Conservation (phyloP, 2,329 filamentous ascomycete genomes). For the Juglanconis juglandina region DNA sequence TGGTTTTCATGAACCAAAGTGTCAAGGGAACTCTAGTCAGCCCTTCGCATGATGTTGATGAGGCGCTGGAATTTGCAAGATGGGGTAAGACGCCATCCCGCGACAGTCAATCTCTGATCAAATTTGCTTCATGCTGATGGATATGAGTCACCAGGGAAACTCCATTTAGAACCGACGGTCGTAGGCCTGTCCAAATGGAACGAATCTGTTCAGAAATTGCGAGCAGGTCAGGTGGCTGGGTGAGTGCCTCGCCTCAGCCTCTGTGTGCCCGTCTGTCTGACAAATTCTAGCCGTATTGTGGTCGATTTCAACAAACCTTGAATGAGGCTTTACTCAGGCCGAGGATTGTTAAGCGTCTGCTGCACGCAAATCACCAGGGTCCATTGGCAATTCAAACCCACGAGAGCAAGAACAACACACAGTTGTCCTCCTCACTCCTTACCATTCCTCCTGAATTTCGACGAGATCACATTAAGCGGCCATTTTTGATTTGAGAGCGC, state of each 20-base stretch:
- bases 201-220: background rate
- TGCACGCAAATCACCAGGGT: background rate
- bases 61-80: conserved; percentile 17
- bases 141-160: background rate
- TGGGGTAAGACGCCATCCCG: conserved; percentile 6
- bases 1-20: conserved; percentile 13
- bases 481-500: background rate
- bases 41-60: conserved; percentile 15
- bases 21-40: conserved; percentile 18
- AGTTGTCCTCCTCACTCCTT: too few relatives aligned
- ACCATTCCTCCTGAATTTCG: background rate
- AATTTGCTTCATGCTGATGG: background rate
- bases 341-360: background rate
- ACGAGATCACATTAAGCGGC: background rate
- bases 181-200: background rate
- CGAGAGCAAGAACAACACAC: too few relatives aligned
- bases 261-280: background rate
- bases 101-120: background rate
- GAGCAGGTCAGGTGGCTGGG: background rate
- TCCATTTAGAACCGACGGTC: background rate
- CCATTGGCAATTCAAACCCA: too few relatives aligned
- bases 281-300: background rate
- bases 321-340: background rate
- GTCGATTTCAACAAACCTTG: conserved; percentile 1
- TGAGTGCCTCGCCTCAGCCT: background rate